A percentile compares a stretch with the other conserved stretches of the same genome.
Conservation (phyloP, 441 rosid species). For the Dalechampia spathulata region DNA sequence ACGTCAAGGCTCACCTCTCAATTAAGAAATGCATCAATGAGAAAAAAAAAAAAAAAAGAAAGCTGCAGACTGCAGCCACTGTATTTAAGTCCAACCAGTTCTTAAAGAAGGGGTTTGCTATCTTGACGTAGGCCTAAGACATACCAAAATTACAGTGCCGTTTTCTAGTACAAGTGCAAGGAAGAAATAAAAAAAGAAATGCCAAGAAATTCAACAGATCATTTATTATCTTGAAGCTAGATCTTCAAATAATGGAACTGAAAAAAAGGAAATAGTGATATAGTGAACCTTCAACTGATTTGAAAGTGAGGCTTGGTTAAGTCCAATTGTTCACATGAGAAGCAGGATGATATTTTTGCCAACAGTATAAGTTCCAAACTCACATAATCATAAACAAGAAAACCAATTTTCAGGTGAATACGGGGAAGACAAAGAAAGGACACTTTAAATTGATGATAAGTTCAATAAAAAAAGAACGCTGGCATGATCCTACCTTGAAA, state of each 20-base stretch:
- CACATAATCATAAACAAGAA: not conserved
- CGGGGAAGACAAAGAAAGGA: too few relatives aligned
- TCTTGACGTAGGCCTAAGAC: not conserved
- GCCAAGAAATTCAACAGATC: not conserved
- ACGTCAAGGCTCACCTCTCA: too few relatives aligned
- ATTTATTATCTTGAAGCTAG: not conserved
- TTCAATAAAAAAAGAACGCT: constrained; percentile 9
- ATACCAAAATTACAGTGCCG: not conserved
- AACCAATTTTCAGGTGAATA: not conserved
- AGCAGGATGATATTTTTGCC: not conserved
- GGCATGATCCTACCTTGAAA: constrained; percentile 59
- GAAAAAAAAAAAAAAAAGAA: not conserved
- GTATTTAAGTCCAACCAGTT: not conserved
- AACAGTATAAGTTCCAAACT: too few relatives aligned
- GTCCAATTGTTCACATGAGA: not conserved
- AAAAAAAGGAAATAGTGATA: not conserved
- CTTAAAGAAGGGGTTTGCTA: not conserved
- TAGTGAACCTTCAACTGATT: not conserved
- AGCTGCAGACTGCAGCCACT: not conserved
- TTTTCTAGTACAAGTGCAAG: not conserved
- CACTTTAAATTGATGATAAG: not conserved
- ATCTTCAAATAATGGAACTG: not conserved
- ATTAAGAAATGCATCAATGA: not conserved
- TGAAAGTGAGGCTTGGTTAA: not conserved
- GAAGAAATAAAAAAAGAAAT: not conserved